Conservation (phyloP, 306 rosid genomes). For the Vigna reflexopilosa region DNA sequence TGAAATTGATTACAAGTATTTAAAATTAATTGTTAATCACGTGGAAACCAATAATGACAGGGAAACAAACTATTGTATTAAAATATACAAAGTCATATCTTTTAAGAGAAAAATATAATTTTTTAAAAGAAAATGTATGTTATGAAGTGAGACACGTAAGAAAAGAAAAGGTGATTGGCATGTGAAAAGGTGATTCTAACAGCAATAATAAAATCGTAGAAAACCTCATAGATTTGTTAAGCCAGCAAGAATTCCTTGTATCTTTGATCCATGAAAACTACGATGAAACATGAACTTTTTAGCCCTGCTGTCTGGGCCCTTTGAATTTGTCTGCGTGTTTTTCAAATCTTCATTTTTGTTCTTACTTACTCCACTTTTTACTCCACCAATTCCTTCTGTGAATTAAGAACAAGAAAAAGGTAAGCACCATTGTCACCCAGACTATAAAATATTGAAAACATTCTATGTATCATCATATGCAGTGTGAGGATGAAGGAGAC, state of each 20-base stretch:
- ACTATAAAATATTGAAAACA: constrained; percentile 18
- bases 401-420: background rate
- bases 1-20: background rate
- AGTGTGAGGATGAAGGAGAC: background rate
- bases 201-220: background rate
- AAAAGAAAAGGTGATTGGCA: constrained; percentile 42
- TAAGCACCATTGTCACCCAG: background rate
- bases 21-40: background rate
- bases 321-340: background rate
- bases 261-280: constrained; percentile 23
- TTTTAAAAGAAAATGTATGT: background rate
- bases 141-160: constrained; percentile 38
- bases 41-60: background rate
- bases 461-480: background rate
- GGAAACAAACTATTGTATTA: background rate
- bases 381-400: background rate
- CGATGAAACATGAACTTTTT: constrained; percentile 18
- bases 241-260: constrained; percentile 31
- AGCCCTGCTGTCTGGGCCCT: constrained; percentile 38
- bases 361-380: constrained; percentile 14
- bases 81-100: background rate
- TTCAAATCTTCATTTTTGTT: background rate
- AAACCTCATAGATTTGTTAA: constrained; percentile 44
- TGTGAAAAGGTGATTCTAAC: constrained; percentile 38
- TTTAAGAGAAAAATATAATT: background rate